phyloP scores from a whole-genome alignment of 176 grass and related monocot species.

The Oryza meridionalis region DNA sequence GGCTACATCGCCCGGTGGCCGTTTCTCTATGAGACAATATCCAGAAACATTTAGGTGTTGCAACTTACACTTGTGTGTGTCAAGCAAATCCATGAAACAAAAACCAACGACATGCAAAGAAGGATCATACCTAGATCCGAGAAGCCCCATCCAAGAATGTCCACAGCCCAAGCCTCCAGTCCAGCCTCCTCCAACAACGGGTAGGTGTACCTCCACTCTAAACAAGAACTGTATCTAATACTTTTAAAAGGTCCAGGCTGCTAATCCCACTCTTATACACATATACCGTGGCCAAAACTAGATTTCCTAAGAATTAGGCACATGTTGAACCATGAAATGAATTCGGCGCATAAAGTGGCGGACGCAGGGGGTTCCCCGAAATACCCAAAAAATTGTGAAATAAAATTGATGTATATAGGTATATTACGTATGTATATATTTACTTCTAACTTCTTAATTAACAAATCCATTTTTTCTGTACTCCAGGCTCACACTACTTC shows the following conservation, averaged over 20 bases:
- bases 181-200: slow-evolving; percentile 92
- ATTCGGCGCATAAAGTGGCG: neutral
- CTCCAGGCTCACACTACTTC: too few species aligned
- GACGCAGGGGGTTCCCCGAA: too few species aligned
- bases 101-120: neutral
- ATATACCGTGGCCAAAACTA: neutral
- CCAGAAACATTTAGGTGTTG: neutral
- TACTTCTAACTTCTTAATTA: too few species aligned
- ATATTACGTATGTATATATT: too few species aligned
- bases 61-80: slow-evolving; percentile 19
- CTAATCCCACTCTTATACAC: neutral
- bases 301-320: neutral
- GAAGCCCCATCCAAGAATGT: slow-evolving; percentile 99
- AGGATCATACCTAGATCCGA: slow-evolving; percentile 73
- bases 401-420: too few species aligned
- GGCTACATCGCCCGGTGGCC: slow-evolving; percentile 68
- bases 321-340: neutral
- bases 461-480: too few species aligned
- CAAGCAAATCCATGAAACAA: slow-evolving; percentile 21
- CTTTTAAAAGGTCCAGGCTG: slow-evolving; percentile 39
- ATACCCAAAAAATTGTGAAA: too few species aligned
- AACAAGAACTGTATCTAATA: slow-evolving; percentile 81
- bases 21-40: slow-evolving; percentile 50
- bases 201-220: slow-evolving; percentile 95
- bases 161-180: slow-evolving; percentile 85